Percentiles rank a stretch among this genome's conserved stretches.
Evolutionary conservation across 345 rosid species (phyloP).

Genomic region (Citrus mangshanensis): DNA sequence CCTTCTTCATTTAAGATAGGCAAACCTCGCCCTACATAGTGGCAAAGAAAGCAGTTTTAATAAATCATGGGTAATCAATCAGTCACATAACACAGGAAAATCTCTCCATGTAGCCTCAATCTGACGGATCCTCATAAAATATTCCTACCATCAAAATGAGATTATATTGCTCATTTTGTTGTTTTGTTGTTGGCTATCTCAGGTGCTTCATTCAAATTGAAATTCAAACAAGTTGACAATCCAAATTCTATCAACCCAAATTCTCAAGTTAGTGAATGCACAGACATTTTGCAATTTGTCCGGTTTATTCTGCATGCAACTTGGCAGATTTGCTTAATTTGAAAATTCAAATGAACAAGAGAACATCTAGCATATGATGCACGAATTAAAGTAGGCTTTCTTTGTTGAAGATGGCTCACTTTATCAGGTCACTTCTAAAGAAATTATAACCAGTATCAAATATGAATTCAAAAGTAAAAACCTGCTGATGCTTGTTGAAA

Average conservation of each 20-base stretch:
- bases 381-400: not conserved
- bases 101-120: not conserved
- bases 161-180: not conserved
- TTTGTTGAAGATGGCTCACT: not conserved
- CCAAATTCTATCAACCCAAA: not conserved
- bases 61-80: not conserved
- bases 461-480: slow-evolving; percentile 16
- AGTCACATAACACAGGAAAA: slow-evolving; percentile 1
- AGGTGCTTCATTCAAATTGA: not conserved
- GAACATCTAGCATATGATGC: slow-evolving; percentile 2
- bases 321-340: not conserved
- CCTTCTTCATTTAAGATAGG: slow-evolving; percentile 92
- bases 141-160: not conserved
- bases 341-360: not conserved
- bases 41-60: not conserved
- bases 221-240: slow-evolving; percentile 1
- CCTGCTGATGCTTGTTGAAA: slow-evolving; percentile 60
- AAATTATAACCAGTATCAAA: not conserved
- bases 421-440: not conserved
- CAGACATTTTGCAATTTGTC: not conserved
- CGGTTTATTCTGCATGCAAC: not conserved
- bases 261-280: not conserved
- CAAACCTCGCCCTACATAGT: slow-evolving; percentile 61
- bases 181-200: not conserved
- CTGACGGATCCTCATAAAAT: not conserved